A percentile compares a stretch with the other conserved stretches of the same genome.
These are phyloP conservation scores for Raddia guianensis DNA, from an alignment of 176 grass and related monocot genomes.

Conservation along the genomic window DNA sequence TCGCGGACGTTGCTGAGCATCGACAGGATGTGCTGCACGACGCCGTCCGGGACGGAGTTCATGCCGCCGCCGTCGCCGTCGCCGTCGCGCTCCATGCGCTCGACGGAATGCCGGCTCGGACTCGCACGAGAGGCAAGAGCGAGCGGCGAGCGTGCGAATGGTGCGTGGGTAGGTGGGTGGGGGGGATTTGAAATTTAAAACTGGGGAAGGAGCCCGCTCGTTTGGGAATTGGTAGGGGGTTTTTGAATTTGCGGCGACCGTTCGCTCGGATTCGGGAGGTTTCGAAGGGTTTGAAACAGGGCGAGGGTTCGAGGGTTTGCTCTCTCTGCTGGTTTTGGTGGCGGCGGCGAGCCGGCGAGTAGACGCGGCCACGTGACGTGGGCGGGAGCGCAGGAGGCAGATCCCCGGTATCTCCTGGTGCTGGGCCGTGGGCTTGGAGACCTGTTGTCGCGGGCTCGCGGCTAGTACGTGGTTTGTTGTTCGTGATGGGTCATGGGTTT, in stretches of 20 bases:
- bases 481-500: too few species aligned
- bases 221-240: neutral
- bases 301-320: too few species aligned
- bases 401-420: too few species aligned
- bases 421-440: too few species aligned
- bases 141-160: neutral
- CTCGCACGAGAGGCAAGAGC: neutral
- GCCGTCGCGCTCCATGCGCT: conserved; percentile 39
- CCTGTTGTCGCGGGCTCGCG: too few species aligned
- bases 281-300: conserved; percentile 40
- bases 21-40: conserved; percentile 80
- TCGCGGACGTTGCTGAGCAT: conserved; percentile 81
- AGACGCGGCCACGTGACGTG: too few species aligned
- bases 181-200: conserved; percentile 50
- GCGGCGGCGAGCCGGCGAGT: too few species aligned
- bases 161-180: neutral
- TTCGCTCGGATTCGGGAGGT: conserved; percentile 44
- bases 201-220: conserved; percentile 42
- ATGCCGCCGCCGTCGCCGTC: conserved; percentile 37
- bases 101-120: neutral
- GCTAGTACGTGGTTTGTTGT: too few species aligned
- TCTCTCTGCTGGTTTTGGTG: too few species aligned
- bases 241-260: conserved; percentile 30
- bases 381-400: too few species aligned
- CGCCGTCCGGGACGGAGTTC: conserved; percentile 77